A percentile compares a stretch with the other conserved stretches of the same genome.
Evolutionary conservation across 805 yeast genomes (phyloP).

Genomic region (Yarrowia divulgata): DNA sequence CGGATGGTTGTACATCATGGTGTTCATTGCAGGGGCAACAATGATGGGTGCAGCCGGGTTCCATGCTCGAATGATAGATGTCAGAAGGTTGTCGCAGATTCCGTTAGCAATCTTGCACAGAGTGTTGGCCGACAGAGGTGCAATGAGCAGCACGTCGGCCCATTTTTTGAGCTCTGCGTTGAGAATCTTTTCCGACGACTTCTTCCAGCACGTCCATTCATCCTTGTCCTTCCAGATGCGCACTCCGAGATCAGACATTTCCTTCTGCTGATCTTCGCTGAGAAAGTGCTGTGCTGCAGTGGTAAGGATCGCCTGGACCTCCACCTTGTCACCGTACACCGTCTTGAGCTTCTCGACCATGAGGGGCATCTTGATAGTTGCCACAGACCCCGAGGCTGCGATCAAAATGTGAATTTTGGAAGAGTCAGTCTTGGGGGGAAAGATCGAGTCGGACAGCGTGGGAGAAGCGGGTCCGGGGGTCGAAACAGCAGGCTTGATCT

Average conservation of each 20-base stretch:
- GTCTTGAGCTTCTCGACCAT: slow-evolving; percentile 87
- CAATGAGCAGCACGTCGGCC: slow-evolving; percentile 93
- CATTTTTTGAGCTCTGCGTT: slow-evolving; percentile 93
- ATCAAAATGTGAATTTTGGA: slow-evolving; percentile 80
- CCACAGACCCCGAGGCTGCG: slow-evolving; percentile 96
- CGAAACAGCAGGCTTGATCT: not conserved
- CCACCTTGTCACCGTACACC: slow-evolving; percentile 75
- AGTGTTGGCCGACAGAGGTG: slow-evolving; percentile 94
- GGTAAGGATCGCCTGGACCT: slow-evolving; percentile 86
- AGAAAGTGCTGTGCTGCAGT: slow-evolving; percentile 49
- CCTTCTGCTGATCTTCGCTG: not conserved
- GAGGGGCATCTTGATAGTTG: slow-evolving; percentile 90
- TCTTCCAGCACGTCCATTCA: slow-evolving; percentile 66
- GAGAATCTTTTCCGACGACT: slow-evolving; percentile 79
- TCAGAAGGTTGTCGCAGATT: slow-evolving; percentile 86
- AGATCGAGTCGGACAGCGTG: not conserved
- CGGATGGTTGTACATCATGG: slow-evolving; percentile 88
- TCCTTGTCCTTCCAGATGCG: slow-evolving; percentile 92
- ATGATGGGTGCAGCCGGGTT: slow-evolving; percentile 89
- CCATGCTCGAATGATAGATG: slow-evolving; percentile 94
- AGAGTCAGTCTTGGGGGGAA: slow-evolving; percentile 28
- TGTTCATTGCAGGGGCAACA: slow-evolving; percentile 95
- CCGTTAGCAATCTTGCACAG: slow-evolving; percentile 89
- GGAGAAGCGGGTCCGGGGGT: not conserved
- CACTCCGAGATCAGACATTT: slow-evolving; percentile 51